Evolutionary conservation across 1,284 basidiomycete genomes (phyloP).

Genomic region (Boletus sp.): DNA sequence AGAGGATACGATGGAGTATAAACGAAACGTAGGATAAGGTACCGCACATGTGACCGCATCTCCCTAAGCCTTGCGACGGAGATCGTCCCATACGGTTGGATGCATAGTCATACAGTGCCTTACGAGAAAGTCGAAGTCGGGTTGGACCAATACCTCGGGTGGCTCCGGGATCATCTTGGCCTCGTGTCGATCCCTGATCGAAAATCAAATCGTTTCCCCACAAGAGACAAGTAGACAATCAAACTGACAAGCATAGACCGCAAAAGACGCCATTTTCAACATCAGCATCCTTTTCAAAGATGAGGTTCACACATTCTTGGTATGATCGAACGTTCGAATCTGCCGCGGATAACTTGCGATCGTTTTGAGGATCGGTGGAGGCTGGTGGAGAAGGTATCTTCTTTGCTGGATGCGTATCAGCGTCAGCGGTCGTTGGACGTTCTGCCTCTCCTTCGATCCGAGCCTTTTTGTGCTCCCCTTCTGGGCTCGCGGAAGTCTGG

Average conservation of each 20-base stretch:
- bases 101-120: constrained; percentile 31
- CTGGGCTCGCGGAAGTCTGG: constrained; percentile 4
- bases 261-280: constrained; percentile 40
- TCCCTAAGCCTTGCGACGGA: constrained; percentile 20
- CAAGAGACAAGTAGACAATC: not conserved
- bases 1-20: constrained; percentile 17
- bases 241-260: constrained; percentile 50
- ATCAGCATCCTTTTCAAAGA: constrained; percentile 43
- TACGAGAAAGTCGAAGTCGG: constrained; percentile 30
- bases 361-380: not conserved
- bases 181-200: constrained; percentile 32
- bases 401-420: constrained; percentile 1
- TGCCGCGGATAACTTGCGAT: not conserved
- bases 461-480: constrained; percentile 20
- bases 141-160: constrained; percentile 32
- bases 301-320: constrained; percentile 43
- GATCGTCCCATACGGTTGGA: constrained; percentile 29
- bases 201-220: not conserved
- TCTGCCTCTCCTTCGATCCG: constrained; percentile 15
- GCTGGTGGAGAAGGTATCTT: not conserved
- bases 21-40: constrained; percentile 14
- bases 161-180: constrained; percentile 27
- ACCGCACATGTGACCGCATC: not conserved
- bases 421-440: not conserved
- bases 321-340: constrained; percentile 20